Conservation (phyloP, 2,329 filamentous ascomycete species). For the Colletotrichum graminicola region DNA sequence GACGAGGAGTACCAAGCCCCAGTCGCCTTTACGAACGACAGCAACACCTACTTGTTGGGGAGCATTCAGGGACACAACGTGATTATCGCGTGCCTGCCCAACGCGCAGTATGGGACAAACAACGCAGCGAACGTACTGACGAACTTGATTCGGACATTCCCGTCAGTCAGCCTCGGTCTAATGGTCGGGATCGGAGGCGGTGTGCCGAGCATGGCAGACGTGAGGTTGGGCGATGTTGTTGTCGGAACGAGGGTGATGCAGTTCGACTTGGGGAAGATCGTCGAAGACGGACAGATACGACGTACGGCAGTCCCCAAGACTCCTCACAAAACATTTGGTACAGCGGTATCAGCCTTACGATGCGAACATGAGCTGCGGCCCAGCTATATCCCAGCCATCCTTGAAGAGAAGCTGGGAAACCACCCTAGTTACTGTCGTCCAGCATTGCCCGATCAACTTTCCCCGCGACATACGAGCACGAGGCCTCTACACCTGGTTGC, state of each 20-base stretch:
- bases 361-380: conserved; percentile 16
- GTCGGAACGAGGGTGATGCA: conserved; percentile 43
- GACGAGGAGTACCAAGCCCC: conserved; percentile 36
- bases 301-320: conserved; percentile 30
- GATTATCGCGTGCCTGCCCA: conserved; percentile 23
- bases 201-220: conserved; percentile 40
- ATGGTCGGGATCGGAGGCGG: conserved; percentile 50
- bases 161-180: conserved; percentile 18
- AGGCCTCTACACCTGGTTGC: background rate
- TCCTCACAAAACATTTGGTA: conserved; percentile 8
- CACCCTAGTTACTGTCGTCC: background rate
- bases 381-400: background rate
- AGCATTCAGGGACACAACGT: conserved; percentile 7
- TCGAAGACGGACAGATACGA: conserved; percentile 23
- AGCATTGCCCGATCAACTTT: background rate
- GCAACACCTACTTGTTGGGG: conserved; percentile 19
- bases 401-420: background rate
- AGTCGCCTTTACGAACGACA: background rate
- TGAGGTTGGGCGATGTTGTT: conserved; percentile 44
- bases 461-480: background rate
- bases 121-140: conserved; percentile 22
- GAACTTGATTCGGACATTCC: conserved; percentile 42
- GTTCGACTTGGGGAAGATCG: conserved; percentile 43
- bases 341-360: conserved; percentile 33
- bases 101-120: conserved; percentile 4